phyloP scores from a whole-genome alignment of 148 eudicot genomes.

The Agrostemma githago region DNA sequence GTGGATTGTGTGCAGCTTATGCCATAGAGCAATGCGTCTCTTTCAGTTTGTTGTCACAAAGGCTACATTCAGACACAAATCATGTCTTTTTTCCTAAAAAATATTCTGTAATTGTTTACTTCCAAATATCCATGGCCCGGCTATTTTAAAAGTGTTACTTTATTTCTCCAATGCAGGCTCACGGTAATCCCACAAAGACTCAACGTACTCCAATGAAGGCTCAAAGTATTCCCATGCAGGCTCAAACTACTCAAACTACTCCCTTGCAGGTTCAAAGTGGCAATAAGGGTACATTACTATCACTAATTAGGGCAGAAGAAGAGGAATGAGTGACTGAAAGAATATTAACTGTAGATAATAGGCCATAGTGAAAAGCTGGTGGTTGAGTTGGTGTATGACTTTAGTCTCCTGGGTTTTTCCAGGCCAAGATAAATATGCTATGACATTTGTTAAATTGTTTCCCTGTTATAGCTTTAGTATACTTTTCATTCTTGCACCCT shows the following conservation, averaged over 20 bases:
- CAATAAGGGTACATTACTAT: constrained; percentile 26
- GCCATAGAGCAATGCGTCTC: neutral
- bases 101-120: neutral
- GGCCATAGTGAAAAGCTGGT: constrained; percentile 21
- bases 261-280: constrained; percentile 21
- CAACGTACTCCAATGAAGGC: neutral
- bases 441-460: neutral
- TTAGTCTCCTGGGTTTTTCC: constrained; percentile 9
- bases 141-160: too few relatives aligned
- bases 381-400: constrained; percentile 11
- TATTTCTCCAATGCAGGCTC: neutral
- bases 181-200: neutral
- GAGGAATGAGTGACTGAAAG: constrained; percentile 20
- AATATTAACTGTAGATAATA: constrained; percentile 20
- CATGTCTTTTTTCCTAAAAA: too few relatives aligned
- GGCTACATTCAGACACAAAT: too few relatives aligned
- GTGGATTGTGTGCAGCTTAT: neutral
- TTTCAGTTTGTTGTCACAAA: neutral
- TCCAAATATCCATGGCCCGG: neutral
- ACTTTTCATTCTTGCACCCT: constrained; percentile 17
- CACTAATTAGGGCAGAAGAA: constrained; percentile 29
- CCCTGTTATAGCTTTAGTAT: neutral
- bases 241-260: neutral
- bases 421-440: constrained; percentile 15
- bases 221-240: constrained; percentile 5